phyloP scores from a whole-genome alignment of 306 rosid species.

The Vigna angularis region DNA sequence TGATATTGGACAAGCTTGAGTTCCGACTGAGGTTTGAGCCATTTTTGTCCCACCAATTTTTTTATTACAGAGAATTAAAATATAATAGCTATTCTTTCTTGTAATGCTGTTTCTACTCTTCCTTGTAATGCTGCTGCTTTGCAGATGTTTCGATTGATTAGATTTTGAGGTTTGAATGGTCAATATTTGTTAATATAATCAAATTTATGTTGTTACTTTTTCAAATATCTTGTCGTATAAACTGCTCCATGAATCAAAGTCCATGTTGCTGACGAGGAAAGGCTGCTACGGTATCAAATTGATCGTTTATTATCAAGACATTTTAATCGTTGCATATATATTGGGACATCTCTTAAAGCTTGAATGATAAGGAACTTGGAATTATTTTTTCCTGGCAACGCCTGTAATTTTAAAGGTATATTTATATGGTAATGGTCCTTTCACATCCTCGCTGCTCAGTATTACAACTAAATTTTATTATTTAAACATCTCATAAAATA shows the following conservation, averaged over 20 bases:
- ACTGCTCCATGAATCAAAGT: not conserved
- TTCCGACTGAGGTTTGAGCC: slow-evolving; percentile 56
- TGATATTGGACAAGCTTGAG: slow-evolving; percentile 53
- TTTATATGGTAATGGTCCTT: too few relatives aligned
- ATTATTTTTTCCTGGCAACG: too few relatives aligned
- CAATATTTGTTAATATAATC: slow-evolving; percentile 26
- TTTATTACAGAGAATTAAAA: slow-evolving; percentile 51
- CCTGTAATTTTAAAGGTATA: too few relatives aligned
- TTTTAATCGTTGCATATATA: not conserved
- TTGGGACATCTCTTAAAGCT: not conserved
- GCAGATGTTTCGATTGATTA: slow-evolving; percentile 14
- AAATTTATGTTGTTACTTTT: slow-evolving; percentile 9
- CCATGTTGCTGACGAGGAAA: not conserved
- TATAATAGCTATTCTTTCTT: slow-evolving; percentile 48
- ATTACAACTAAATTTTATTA: too few relatives aligned
- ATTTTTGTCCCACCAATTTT: slow-evolving; percentile 54
- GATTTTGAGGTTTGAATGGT: slow-evolving; percentile 25
- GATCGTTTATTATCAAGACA: not conserved
- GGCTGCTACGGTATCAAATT: slow-evolving; percentile 2
- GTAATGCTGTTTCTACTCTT: slow-evolving; percentile 3
- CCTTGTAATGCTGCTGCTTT: slow-evolving; percentile 12
- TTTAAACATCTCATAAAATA: too few relatives aligned
- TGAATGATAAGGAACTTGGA: not conserved
- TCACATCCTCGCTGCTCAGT: too few relatives aligned
- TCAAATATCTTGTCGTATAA: not conserved